These are phyloP conservation scores for Saccharomycopsis fibuligera DNA, from an alignment of 805 yeast genomes.

Conservation along the genomic window DNA sequence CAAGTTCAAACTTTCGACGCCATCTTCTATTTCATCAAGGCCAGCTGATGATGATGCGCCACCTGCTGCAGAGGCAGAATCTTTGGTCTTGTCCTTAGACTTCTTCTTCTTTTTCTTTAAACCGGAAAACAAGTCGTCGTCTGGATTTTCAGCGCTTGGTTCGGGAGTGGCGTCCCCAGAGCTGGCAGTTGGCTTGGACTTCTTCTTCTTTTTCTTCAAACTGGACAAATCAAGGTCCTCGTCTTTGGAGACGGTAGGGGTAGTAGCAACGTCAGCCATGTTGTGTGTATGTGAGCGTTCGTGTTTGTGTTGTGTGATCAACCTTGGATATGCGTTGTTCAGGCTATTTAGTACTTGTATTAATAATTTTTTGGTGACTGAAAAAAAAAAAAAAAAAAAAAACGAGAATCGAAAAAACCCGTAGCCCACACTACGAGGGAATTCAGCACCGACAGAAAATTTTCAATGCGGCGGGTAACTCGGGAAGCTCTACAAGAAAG, in stretches of 20 bases:
- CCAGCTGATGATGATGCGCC: conserved; percentile 19
- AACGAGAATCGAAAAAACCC: no score
- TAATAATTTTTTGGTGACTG: not conserved
- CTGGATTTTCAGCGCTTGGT: conserved; percentile 29
- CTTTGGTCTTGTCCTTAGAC: conserved; percentile 30
- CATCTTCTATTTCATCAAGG: conserved; percentile 32
- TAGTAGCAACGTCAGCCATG: not conserved
- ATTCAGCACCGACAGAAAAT: no score
- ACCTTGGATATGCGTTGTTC: not conserved
- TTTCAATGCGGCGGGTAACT: no score
- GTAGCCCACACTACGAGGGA: no score
- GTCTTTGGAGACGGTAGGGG: conserved; percentile 2
- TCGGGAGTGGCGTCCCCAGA: conserved; percentile 29
- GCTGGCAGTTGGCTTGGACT: conserved; percentile 27
- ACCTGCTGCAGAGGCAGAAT: conserved; percentile 27
- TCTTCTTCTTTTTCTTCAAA: conserved; percentile 14
- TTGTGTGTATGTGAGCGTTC: not conserved
- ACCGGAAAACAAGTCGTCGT: conserved; percentile 70
- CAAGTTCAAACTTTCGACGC: conserved; percentile 21
- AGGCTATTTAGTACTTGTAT: not conserved
- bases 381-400: not conserved
- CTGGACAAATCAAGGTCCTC: conserved; percentile 5
- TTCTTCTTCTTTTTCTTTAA: conserved; percentile 84
- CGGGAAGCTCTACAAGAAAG: not conserved
- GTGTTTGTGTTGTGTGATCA: no score